Conservation (phyloP, 1,139 yeast species). For the Geotrichum carabidarum region DNA sequence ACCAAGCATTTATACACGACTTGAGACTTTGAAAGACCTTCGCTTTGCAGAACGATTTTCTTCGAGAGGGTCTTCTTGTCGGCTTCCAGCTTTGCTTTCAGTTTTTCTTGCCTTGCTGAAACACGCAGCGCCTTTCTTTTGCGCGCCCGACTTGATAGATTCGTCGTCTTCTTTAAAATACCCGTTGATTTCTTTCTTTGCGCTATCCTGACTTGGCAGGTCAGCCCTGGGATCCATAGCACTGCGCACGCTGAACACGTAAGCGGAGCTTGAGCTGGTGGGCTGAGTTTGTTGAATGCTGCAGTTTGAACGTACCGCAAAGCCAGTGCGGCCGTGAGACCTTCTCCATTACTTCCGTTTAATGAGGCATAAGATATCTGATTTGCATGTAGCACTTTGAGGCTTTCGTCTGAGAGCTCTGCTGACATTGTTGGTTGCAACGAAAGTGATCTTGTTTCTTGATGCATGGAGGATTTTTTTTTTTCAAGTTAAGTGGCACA, state of each 20-base stretch:
- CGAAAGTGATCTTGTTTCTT: background rate
- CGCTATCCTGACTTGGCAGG: background rate
- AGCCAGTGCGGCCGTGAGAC: constrained; percentile 4
- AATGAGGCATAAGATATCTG: background rate
- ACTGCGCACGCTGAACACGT: constrained; percentile 1
- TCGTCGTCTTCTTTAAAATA: background rate
- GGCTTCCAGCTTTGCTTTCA: background rate
- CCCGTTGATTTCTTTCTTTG: background rate
- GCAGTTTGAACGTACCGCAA: background rate
- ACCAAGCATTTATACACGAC: background rate
- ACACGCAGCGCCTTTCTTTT: background rate
- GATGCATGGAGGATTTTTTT: background rate
- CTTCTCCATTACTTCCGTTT: background rate
- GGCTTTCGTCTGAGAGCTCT: background rate
- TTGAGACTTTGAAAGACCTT: background rate
- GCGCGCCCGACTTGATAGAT: background rate
- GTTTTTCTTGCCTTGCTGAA: background rate
- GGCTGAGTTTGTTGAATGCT: background rate
- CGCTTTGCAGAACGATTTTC: background rate
- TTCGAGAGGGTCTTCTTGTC: background rate
- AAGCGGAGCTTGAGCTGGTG: background rate
- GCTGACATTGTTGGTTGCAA: background rate
- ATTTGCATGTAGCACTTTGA: constrained; percentile 1
- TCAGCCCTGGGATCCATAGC: constrained; percentile 3
- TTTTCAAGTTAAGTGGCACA: background rate